Evolutionary conservation across 768 basidiomycete genomes (phyloP), one percentile per base, ranked within the genome.

Genomic region (Boletus eberwhitei): DNA sequence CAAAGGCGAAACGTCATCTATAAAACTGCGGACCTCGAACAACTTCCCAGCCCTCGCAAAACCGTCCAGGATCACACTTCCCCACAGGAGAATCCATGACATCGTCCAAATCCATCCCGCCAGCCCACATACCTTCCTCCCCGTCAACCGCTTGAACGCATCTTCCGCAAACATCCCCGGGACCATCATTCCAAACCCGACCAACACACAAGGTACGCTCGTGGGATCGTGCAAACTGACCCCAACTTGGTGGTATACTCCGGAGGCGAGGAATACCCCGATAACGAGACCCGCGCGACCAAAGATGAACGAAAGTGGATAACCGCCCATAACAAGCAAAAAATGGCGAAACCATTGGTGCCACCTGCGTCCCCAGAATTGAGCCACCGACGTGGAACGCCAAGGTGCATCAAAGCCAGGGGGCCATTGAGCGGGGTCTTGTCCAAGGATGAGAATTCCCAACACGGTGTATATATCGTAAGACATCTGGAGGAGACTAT

Each of bases 191-290:
- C 83, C 54, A 62, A 86, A 87, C 58, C 79, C 82, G 1, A 76
- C 77, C 0, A 71, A 64, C 19, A 81, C 58, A n/a, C 52, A 51
- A 12, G 77, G 71, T 32, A 83, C 82, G 0, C 74, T 69, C 17
- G 78, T 77, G 7, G 68, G 64, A 2, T 79, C 78, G 75, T 84
- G 74, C 2, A 78, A 76, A 77, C 77, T 80, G 37, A 80, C 41
- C 8, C 31, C 32, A 21, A 77, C 32, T 53, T 80, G 71, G 56
- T 89, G 87, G 8, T 84, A 60, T 3, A 83, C 37, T 6, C 73
- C 85, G 0, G 86, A 87, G 6, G 78, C 64, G 14, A 80, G 57
- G 62, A 87, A 87, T 3, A 76, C 74, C 6, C 84, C 84, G 0
- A 86, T 45, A 4, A 86, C 69, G 4, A 71, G 69, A 3, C 80